A percentile compares a stretch with the other conserved stretches of the same genome.
These are phyloP conservation scores for Tolypocladium album DNA, from an alignment of 2,329 filamentous ascomycete species.

Conservation along the genomic window DNA sequence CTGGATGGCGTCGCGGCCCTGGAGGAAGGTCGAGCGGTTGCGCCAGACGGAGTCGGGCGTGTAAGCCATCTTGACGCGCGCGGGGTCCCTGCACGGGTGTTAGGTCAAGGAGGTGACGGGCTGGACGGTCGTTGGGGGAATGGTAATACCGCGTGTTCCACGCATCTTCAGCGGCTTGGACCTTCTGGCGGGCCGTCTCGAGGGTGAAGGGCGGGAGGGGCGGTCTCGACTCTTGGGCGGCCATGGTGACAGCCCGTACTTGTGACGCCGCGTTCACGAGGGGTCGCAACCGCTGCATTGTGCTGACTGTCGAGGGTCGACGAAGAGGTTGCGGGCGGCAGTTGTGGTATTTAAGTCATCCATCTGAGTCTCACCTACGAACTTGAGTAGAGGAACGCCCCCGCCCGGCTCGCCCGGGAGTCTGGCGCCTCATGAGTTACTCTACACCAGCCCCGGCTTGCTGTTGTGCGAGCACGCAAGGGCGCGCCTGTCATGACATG, in stretches of 20 bases:
- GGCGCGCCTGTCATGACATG: neutral
- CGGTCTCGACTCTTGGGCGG: constrained; percentile 9
- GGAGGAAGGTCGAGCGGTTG: constrained; percentile 61
- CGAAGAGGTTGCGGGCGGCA: neutral
- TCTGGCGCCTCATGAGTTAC: neutral
- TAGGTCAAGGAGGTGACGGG: constrained; percentile 4
- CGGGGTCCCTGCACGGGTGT: constrained; percentile 45
- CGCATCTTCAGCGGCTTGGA: constrained; percentile 72
- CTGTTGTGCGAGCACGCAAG: neutral
- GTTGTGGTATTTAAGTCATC: neutral
- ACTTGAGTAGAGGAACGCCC: neutral
- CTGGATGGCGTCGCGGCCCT: constrained; percentile 57
- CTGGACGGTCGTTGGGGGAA: neutral
- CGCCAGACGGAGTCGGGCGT: constrained; percentile 71
- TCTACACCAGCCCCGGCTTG: neutral
- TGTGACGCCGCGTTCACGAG: neutral
- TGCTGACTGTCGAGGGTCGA: neutral
- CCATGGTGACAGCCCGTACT: neutral
- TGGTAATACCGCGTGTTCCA: constrained; percentile 69
- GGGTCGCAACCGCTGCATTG: neutral
- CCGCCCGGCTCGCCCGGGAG: neutral
- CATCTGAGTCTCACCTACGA: neutral
- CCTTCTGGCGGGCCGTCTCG: constrained; percentile 62
- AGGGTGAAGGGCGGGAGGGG: constrained; percentile 62
- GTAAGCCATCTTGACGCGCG: constrained; percentile 58